Evolutionary conservation across 768 basidiomycete genomes (phyloP).

Genomic region (Mycena polygramma): DNA sequence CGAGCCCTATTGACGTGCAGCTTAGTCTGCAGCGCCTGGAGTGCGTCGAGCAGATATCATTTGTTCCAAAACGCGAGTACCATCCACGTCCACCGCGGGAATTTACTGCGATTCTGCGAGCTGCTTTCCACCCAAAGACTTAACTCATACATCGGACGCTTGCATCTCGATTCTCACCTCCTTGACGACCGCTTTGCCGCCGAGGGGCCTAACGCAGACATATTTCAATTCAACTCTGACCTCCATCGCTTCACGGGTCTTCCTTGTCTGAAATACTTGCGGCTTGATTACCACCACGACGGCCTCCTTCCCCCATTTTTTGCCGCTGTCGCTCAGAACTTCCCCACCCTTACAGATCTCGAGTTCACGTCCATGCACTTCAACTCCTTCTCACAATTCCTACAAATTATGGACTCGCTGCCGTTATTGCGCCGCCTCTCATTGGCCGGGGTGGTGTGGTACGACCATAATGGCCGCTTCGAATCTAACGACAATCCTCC

Average conservation of each 20-base stretch:
- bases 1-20: constrained; percentile 8
- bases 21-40: constrained; percentile 22
- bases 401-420: background rate
- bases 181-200: background rate
- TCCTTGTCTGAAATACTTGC: constrained; percentile 7
- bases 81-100: constrained; percentile 8
- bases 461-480: background rate
- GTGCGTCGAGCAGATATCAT: constrained; percentile 17
- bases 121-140: constrained; percentile 18
- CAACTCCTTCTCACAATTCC: constrained; percentile 8
- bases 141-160: constrained; percentile 20
- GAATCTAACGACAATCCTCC: background rate
- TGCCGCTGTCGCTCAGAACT: constrained; percentile 1
- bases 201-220: background rate
- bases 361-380: constrained; percentile 15
- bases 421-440: constrained; percentile 18
- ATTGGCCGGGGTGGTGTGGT: background rate
- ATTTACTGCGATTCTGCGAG: constrained; percentile 15
- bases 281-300: constrained; percentile 13
- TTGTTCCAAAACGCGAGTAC: constrained; percentile 21
- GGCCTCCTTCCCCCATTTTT: background rate
- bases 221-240: constrained; percentile 22
- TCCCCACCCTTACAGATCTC: constrained; percentile 8
- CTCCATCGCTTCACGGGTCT: constrained; percentile 9
- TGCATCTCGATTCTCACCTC: constrained; percentile 22